Percentiles rank a stretch among this genome's conserved stretches.
Evolutionary conservation across 768 basidiomycete genomes (phyloP).

Genomic region (Chlorophyllum brunneum): DNA sequence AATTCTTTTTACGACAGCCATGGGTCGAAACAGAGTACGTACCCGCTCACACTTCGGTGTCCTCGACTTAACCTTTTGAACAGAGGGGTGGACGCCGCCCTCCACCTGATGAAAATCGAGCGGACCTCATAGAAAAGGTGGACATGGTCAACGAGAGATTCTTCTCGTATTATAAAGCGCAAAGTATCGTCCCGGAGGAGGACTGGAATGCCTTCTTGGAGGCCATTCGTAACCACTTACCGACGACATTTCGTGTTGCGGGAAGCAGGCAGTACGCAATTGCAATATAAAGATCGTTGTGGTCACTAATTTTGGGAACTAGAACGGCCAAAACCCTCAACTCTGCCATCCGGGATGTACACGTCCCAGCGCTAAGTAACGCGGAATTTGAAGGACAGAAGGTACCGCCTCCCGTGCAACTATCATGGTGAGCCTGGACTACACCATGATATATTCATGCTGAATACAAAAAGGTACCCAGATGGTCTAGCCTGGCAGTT

Average conservation of each 20-base stretch:
- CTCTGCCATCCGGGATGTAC: constrained; percentile 66
- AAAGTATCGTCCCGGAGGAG: constrained; percentile 67
- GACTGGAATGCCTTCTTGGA: constrained; percentile 80
- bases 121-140: constrained; percentile 49
- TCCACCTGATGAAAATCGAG: constrained; percentile 29
- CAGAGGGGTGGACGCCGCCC: constrained; percentile 12
- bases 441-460: neutral
- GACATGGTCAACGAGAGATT: constrained; percentile 74
- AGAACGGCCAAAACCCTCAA: constrained; percentile 76
- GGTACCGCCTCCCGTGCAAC: constrained; percentile 75
- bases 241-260: constrained; percentile 92
- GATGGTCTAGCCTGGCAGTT: constrained; percentile 96
- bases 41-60: neutral
- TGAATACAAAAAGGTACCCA: constrained; percentile 68
- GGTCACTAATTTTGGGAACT: constrained; percentile 12
- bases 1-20: neutral
- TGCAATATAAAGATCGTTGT: neutral
- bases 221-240: constrained; percentile 65
- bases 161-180: constrained; percentile 66
- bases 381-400: constrained; percentile 72
- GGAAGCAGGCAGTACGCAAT: constrained; percentile 74
- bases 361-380: constrained; percentile 73
- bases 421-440: constrained; percentile 65
- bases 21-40: constrained; percentile 13
- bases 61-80: neutral